These are phyloP conservation scores for Microdochium trichocladiopsis DNA, from an alignment of 2,329 filamentous ascomycete genomes.

Conservation along the genomic window DNA sequence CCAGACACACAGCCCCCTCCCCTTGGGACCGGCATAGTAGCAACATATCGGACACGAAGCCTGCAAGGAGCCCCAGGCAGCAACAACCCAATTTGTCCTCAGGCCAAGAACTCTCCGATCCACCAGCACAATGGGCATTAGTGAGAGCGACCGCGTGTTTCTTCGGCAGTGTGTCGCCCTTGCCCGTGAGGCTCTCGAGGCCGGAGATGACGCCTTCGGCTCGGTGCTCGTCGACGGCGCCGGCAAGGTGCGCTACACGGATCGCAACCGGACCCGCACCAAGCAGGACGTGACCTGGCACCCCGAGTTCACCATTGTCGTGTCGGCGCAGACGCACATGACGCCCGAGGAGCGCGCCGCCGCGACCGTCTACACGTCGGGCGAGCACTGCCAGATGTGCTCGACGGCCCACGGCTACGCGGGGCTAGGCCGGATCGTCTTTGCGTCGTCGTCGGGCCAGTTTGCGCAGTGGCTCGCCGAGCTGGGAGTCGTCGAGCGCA, in stretches of 20 bases:
- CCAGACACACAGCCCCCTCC: too few relatives aligned
- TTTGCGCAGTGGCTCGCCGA: constrained; percentile 18
- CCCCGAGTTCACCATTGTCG: constrained; percentile 27
- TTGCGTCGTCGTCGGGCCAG: constrained; percentile 20
- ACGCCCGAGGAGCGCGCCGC: constrained; percentile 29
- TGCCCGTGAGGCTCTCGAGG: constrained; percentile 26
- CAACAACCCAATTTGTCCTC: too few relatives aligned
- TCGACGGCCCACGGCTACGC: constrained; percentile 25
- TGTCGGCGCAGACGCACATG: constrained; percentile 26
- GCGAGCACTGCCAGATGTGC: constrained; percentile 30
- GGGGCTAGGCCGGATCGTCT: constrained; percentile 26
- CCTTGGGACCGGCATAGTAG: too few relatives aligned
- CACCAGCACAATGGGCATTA: not conserved
- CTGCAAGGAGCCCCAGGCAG: too few relatives aligned
- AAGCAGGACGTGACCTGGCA: constrained; percentile 24
- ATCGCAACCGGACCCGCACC: constrained; percentile 25
- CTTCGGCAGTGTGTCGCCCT: constrained; percentile 18
- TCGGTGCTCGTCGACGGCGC: constrained; percentile 23
- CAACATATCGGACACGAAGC: too few relatives aligned
- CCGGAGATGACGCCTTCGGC: constrained; percentile 27
- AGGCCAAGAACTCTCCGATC: too few relatives aligned
- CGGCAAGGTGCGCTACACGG: constrained; percentile 18
- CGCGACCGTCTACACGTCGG: constrained; percentile 26
- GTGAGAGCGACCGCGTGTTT: not conserved
- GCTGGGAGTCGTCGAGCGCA: constrained; percentile 10